Base-by-base conservation (phyloP, 208 protist species). In the Leishmania aethiopica region DNA sequence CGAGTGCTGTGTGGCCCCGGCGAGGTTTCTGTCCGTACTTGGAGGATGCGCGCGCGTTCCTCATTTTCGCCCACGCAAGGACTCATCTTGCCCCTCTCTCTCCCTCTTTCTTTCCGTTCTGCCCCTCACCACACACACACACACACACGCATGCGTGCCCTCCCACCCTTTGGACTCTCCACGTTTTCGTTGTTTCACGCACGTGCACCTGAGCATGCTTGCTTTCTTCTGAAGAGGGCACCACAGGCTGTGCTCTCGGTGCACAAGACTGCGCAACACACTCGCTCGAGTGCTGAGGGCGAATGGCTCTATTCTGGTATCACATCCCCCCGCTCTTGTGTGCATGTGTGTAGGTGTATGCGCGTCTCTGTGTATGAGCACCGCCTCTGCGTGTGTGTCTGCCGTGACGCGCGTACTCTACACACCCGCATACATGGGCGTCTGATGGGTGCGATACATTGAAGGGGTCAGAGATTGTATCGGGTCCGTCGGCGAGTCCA, bases 271-370 rank as follows among this genome's bases (percentile, higher is more conserved):
- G 40, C 17, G 22, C 35, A 17, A 47, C 13, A 71, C 32, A 71
- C 17, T 7, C 32, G 32, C 62, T 64, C 35, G 59, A 64, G 59
- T n/a, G 59, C 62, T 28, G 28, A 51, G 37, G 51, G 17, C 62
- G 22, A 57, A 85, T 75, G 49, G 47, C 62, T 80, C 77, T 80
- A 80, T 80, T 80, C 77, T 80, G 77, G 77, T 72, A 80, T 80
- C 40, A 19, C 51, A 74, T 37, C 28, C 28, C n/a, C 77, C 66
- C 40, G 17, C 59, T 13, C 1, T 6, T 49, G 42, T 35, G 11
- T 47, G 62, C 47, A 42, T 1, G 11, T 77, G 40, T 42, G 42
- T 45, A 42, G 6, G 40, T 28, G 11, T 77, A 10, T 10, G 3
- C 42, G 42, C 42, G 45, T 37, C 28, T 78, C 53, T 62, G 42